phyloP scores from a whole-genome alignment of 352 stramenopile genomes.

The Phytophthora pistaciae region DNA sequence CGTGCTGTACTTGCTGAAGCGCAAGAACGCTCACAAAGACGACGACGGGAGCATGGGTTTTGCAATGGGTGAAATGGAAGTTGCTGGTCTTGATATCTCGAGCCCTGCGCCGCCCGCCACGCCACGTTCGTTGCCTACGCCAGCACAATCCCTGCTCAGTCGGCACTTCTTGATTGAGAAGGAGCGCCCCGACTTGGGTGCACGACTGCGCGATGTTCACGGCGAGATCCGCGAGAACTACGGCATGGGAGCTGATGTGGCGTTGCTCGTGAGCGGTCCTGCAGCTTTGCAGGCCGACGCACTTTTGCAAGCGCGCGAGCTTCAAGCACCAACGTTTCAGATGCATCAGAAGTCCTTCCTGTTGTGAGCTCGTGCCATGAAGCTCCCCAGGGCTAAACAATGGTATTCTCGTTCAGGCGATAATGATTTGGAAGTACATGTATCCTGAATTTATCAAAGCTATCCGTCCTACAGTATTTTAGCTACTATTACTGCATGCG shows the following conservation, averaged over 20 bases:
- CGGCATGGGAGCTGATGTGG: constrained; percentile 48
- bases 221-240: constrained; percentile 63
- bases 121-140: constrained; percentile 40
- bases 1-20: constrained; percentile 25
- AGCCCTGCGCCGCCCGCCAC: constrained; percentile 46
- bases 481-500: no score
- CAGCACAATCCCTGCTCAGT: constrained; percentile 37
- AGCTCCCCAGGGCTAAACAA: background rate
- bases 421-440: background rate
- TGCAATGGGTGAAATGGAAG: constrained; percentile 55
- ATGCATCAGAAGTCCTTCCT: constrained; percentile 64
- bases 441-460: background rate
- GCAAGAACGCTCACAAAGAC: constrained; percentile 17
- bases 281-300: constrained; percentile 45
- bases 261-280: constrained; percentile 58
- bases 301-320: constrained; percentile 32
- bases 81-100: constrained; percentile 37
- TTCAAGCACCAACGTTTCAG: constrained; percentile 44
- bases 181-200: constrained; percentile 49
- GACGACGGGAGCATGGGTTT: constrained; percentile 26
- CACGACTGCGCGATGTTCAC: constrained; percentile 43
- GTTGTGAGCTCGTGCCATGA: constrained; percentile 32
- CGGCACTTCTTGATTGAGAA: constrained; percentile 48
- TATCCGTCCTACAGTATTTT: background rate
- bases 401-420: background rate